These are phyloP conservation scores for Antitrichia curtipendula DNA, from an alignment of 225 moss, liverwort and hornwort species.

Conservation along the genomic window DNA sequence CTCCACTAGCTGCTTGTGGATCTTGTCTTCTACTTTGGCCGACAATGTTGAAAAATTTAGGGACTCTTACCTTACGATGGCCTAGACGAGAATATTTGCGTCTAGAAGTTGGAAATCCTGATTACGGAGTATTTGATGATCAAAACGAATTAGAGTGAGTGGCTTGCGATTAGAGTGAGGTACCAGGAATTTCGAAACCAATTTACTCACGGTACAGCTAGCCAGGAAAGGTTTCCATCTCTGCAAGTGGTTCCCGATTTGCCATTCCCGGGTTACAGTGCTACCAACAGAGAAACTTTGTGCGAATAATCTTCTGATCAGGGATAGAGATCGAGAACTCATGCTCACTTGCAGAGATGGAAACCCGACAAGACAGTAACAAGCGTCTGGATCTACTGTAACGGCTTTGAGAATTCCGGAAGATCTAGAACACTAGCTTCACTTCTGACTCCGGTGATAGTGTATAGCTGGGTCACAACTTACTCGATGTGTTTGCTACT, in stretches of 20 bases:
- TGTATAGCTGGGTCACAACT: not conserved
- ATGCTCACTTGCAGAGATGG: no score
- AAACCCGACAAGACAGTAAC: not conserved
- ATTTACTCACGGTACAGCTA: no score
- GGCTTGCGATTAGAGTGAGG: no score
- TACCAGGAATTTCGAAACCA: no score
- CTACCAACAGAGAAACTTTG: not conserved
- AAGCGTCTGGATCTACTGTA: not conserved
- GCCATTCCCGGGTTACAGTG: not conserved
- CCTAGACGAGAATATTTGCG: not conserved
- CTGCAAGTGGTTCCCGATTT: no score
- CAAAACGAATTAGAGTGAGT: no score
- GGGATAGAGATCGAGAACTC: no score
- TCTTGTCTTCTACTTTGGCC: not conserved
- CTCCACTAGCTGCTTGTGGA: not conserved
- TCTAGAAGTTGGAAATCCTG: not conserved
- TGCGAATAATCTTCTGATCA: not conserved
- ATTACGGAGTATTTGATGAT: not conserved
- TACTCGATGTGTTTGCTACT: not conserved
- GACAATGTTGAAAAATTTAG: not conserved
- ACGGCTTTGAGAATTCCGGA: no score
- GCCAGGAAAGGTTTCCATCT: no score
- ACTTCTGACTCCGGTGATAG: not conserved
- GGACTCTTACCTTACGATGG: not conserved
- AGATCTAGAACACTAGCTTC: not conserved